These are phyloP conservation scores for Peronosclerospora sorghi DNA, from an alignment of 352 stramenopile genomes.

Conservation along the genomic window DNA sequence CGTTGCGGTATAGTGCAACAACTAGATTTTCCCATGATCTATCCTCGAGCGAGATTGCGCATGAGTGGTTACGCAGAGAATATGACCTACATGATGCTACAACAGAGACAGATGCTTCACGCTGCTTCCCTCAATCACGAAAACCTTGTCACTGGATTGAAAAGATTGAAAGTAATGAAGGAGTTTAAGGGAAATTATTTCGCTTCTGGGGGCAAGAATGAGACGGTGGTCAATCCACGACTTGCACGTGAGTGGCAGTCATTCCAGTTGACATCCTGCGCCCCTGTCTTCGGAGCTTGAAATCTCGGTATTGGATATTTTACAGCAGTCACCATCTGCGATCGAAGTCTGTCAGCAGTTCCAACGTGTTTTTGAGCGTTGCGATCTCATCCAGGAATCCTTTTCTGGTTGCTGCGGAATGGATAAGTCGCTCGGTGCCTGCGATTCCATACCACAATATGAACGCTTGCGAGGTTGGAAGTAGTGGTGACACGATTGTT, in stretches of 20 bases:
- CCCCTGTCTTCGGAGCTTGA: constrained; percentile 55
- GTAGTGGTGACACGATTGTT: constrained; percentile 31
- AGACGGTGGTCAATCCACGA: constrained; percentile 10
- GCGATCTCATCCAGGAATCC: constrained; percentile 20
- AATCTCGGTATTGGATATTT: constrained; percentile 43
- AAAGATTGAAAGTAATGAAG: constrained; percentile 40
- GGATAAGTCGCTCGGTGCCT: constrained; percentile 30
- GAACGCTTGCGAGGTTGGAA: constrained; percentile 36
- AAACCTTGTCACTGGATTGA: constrained; percentile 40
- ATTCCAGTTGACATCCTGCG: constrained; percentile 40
- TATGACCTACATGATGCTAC: constrained; percentile 79
- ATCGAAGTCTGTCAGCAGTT: constrained; percentile 14
- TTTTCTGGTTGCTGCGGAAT: constrained; percentile 18
- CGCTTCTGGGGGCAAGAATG: neutral
- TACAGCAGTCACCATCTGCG: constrained; percentile 17
- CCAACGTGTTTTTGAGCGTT: constrained; percentile 22
- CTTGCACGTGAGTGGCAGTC: constrained; percentile 39
- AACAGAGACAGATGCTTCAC: constrained; percentile 78
- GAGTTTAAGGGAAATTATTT: constrained; percentile 27
- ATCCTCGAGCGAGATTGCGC: constrained; percentile 60
- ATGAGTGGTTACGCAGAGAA: constrained; percentile 88
- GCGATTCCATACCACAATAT: constrained; percentile 37
- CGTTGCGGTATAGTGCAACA: constrained; percentile 63
- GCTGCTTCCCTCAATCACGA: constrained; percentile 61
- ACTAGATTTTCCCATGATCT: constrained; percentile 83